These are phyloP conservation scores for Sanghuangporus weigelae DNA, from an alignment of 1,284 basidiomycete species.

Conservation along the genomic window DNA sequence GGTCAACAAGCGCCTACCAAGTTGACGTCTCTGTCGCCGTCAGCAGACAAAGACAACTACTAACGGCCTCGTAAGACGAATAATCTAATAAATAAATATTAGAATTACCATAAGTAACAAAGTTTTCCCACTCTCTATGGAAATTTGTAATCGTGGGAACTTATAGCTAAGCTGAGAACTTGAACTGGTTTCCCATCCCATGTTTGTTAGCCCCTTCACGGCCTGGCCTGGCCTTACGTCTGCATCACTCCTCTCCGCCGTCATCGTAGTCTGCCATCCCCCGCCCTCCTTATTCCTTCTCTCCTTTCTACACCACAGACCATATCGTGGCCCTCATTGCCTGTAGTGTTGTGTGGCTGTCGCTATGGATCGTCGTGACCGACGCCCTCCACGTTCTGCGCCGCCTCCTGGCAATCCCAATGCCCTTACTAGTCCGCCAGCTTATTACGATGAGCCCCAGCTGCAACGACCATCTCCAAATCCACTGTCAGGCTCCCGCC, in stretches of 20 bases:
- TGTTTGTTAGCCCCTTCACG: not conserved
- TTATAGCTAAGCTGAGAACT: not conserved
- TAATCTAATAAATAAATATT: too few species aligned
- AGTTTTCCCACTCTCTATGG: not conserved
- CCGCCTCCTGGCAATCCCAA: constrained; percentile 11
- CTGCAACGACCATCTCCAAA: constrained; percentile 22
- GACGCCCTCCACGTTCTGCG: constrained; percentile 26
- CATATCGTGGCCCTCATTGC: not conserved
- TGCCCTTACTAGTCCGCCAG: constrained; percentile 26
- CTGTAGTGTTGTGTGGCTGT: constrained; percentile 1
- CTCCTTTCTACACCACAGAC: not conserved
- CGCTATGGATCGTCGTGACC: constrained; percentile 31
- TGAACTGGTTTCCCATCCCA: not conserved
- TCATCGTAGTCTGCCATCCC: constrained; percentile 1
- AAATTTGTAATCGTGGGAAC: constrained; percentile 3
- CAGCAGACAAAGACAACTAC: not conserved
- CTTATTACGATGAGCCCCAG: constrained; percentile 26
- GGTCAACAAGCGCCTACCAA: too few species aligned
- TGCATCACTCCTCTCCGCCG: not conserved
- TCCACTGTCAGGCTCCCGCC: constrained; percentile 31
- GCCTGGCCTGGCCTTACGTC: not conserved
- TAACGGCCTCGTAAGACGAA: too few species aligned
- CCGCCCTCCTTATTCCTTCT: constrained; percentile 1
- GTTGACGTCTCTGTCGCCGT: too few species aligned
- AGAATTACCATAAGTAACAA: not conserved